Evolutionary conservation across 1,284 basidiomycete species (phyloP).

Genomic region (Rhizoctonia solani): DNA sequence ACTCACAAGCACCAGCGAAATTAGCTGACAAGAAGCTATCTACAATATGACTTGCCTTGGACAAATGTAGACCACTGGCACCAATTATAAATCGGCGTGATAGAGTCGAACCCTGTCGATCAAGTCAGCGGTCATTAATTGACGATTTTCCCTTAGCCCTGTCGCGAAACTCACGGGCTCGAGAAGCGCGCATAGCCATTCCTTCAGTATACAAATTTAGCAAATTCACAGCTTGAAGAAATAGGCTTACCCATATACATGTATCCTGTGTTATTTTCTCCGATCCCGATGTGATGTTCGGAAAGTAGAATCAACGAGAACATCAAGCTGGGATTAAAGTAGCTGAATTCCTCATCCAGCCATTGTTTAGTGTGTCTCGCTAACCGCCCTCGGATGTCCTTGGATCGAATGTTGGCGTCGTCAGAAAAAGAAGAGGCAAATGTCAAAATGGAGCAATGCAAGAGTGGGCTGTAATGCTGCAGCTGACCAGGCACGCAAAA

Average conservation of each 20-base stretch:
- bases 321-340: background rate
- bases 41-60: background rate
- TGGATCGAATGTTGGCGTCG: background rate
- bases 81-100: conserved; percentile 1
- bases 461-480: conserved; percentile 11
- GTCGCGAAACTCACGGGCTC: conserved; percentile 13
- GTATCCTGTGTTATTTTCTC: conserved; percentile 14
- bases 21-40: too few species aligned
- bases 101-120: background rate
- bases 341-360: conserved; percentile 20
- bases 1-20: too few species aligned
- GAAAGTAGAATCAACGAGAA: conserved; percentile 7
- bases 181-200: conserved; percentile 4
- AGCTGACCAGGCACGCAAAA: background rate
- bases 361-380: conserved; percentile 19
- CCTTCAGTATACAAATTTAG: background rate
- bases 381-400: background rate
- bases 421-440: conserved; percentile 8
- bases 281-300: conserved; percentile 20
- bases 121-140: too few species aligned
- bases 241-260: conserved; percentile 22
- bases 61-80: conserved; percentile 14
- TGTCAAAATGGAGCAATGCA: conserved; percentile 24
- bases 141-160: too few species aligned
- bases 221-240: too few species aligned